A percentile compares a stretch with the other conserved stretches of the same genome.
Evolutionary conservation across 139 green algal species (phyloP).

Genomic region (Eudorina sp.): DNA sequence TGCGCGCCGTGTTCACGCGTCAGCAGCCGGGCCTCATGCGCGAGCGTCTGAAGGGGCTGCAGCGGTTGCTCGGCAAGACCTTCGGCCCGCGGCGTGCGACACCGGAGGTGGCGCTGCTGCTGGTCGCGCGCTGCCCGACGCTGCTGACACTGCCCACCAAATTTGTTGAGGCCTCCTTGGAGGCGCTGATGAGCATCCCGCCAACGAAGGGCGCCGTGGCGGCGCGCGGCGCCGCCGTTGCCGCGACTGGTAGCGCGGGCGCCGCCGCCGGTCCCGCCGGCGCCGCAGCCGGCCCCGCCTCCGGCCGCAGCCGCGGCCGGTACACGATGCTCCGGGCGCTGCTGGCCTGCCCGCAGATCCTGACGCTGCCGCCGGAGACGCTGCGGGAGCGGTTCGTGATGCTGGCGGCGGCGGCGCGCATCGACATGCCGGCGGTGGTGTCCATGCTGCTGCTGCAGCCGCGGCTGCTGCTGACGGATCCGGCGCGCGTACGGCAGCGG

Average conservation of each 20-base stretch:
- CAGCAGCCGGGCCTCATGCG: neutral
- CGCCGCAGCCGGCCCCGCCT: neutral
- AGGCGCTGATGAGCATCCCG: constrained; percentile 26
- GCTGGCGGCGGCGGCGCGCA: constrained; percentile 32
- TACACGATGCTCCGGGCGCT: neutral
- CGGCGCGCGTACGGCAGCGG: neutral
- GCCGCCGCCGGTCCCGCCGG: neutral
- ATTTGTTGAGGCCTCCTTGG: constrained; percentile 10
- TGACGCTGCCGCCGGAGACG: constrained; percentile 29
- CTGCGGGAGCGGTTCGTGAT: constrained; percentile 34
- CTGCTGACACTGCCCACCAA: constrained; percentile 39
- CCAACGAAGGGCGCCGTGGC: constrained; percentile 14
- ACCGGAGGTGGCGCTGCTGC: neutral
- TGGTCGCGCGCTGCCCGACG: constrained; percentile 20
- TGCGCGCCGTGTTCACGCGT: neutral
- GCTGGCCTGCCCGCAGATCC: constrained; percentile 15
- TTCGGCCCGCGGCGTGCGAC: constrained; percentile 25
- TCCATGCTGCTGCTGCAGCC: constrained; percentile 45
- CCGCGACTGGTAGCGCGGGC: too few species aligned
- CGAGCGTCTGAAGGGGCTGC: constrained; percentile 14
- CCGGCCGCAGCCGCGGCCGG: neutral
- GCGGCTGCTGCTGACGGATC: constrained; percentile 46
- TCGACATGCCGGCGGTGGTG: constrained; percentile 38
- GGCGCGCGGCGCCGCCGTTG: too few species aligned
- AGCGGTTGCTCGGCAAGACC: neutral